These are phyloP conservation scores for Sphenostylis stenocarpa DNA, from an alignment of 306 rosid species.

Conservation along the genomic window DNA sequence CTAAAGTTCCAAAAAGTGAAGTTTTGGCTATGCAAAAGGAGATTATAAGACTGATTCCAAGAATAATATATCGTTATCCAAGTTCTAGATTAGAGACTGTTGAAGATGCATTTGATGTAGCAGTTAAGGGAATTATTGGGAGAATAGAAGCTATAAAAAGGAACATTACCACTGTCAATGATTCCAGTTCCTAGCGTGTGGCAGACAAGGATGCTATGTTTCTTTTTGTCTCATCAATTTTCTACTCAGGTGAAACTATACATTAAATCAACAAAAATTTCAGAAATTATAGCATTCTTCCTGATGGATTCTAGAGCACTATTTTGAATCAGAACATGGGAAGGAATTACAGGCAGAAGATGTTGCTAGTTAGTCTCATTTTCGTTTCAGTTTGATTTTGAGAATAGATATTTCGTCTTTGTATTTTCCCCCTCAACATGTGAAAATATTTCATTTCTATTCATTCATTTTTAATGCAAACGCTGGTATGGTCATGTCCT, in stretches of 20 bases:
- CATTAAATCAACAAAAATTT: not conserved
- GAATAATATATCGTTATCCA: conserved; percentile 46
- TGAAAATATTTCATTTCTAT: not conserved
- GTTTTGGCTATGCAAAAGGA: conserved; percentile 48
- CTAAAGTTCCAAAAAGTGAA: conserved; percentile 16
- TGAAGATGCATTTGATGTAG: conserved; percentile 63
- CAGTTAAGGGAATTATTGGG: conserved; percentile 51
- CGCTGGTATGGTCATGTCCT: not conserved
- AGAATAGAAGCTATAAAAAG: conserved; percentile 41
- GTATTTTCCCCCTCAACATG: not conserved
- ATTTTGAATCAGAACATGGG: not conserved
- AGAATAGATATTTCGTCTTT: not conserved
- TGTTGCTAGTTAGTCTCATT: not conserved
- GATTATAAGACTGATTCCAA: conserved; percentile 54
- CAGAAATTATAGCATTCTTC: not conserved
- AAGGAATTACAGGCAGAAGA: not conserved
- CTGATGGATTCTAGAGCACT: not conserved
- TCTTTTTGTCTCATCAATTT: not conserved
- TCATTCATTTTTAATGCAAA: not conserved
- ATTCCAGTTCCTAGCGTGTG: not conserved
- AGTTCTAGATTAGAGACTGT: conserved; percentile 26
- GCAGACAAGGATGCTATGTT: not conserved
- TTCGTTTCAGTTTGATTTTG: not conserved
- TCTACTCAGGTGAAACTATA: not conserved
- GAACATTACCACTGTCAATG: not conserved